A percentile compares a stretch with the other conserved stretches of the same genome.
Evolutionary conservation across 1,284 basidiomycete species (phyloP).

Genomic region (Trametes pubescens): DNA sequence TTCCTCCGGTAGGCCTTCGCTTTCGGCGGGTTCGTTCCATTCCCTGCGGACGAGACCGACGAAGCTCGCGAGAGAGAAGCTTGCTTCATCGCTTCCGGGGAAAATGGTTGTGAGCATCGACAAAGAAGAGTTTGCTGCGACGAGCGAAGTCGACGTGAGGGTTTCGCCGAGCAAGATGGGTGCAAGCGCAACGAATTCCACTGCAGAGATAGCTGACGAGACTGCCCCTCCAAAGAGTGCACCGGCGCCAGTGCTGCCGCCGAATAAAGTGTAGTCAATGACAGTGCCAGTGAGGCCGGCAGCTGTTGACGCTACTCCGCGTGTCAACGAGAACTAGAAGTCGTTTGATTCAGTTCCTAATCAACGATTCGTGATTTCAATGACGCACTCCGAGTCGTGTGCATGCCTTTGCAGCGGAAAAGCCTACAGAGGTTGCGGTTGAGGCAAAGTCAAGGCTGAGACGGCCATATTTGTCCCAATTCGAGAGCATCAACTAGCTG

Average conservation of each 20-base stretch:
- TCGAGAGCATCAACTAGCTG: slow-evolving; percentile 32
- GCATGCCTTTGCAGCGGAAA: slow-evolving; percentile 69
- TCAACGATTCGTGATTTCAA: slow-evolving; percentile 9
- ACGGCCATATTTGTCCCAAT: slow-evolving; percentile 70
- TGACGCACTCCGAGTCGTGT: slow-evolving; percentile 71
- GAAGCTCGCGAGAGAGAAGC: slow-evolving; percentile 81
- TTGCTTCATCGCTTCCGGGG: slow-evolving; percentile 78
- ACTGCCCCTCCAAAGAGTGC: slow-evolving; percentile 65
- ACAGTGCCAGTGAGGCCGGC: slow-evolving; percentile 63
- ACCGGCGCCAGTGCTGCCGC: slow-evolving; percentile 63
- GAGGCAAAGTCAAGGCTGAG: slow-evolving; percentile 71
- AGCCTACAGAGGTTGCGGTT: slow-evolving; percentile 64
- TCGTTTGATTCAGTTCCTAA: slow-evolving; percentile 11
- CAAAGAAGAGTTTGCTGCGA: slow-evolving; percentile 76
- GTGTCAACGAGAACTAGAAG: slow-evolving; percentile 70
- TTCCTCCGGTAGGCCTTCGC: slow-evolving; percentile 63
- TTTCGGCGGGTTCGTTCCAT: slow-evolving; percentile 65
- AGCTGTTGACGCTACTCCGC: slow-evolving; percentile 64
- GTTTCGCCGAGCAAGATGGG: slow-evolving; percentile 79
- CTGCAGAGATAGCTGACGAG: slow-evolving; percentile 66
- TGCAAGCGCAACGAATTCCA: slow-evolving; percentile 74
- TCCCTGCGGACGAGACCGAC: slow-evolving; percentile 73
- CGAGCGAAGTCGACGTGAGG: slow-evolving; percentile 76
- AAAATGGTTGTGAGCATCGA: slow-evolving; percentile 76
- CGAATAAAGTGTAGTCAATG: slow-evolving; percentile 71